Evolutionary conservation across 805 yeast genomes (phyloP).

Genomic region (Priceomyces fermenticarens): DNA sequence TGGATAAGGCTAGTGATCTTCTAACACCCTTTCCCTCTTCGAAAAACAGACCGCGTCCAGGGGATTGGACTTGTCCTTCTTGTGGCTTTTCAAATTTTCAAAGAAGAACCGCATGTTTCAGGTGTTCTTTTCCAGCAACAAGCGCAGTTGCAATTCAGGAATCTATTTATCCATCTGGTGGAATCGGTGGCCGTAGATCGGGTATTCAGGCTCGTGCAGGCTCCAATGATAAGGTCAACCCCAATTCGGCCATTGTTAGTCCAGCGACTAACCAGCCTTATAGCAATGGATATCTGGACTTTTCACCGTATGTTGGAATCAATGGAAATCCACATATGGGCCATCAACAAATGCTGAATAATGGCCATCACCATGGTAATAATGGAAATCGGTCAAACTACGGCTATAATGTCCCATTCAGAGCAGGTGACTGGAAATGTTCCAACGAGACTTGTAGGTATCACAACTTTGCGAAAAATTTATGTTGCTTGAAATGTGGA

Average conservation of each 20-base stretch:
- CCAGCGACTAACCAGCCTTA: constrained; percentile 5
- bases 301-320: constrained; percentile 1
- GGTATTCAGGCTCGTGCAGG: background rate
- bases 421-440: constrained; percentile 98
- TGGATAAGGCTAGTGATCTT: constrained; percentile 80
- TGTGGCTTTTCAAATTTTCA: constrained; percentile 96
- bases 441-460: constrained; percentile 72
- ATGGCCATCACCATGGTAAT: constrained; percentile 11
- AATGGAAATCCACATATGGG: constrained; percentile 3
- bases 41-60: constrained; percentile 87
- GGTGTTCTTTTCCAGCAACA: constrained; percentile 86
- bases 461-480: constrained; percentile 90
- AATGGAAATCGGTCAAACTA: constrained; percentile 14
- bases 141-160: constrained; percentile 70
- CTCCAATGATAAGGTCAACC: constrained; percentile 7
- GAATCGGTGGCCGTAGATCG: constrained; percentile 7
- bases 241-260: constrained; percentile 1
- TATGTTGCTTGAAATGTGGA: constrained; percentile 85
- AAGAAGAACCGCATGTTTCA: constrained; percentile 88
- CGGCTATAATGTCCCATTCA: constrained; percentile 72
- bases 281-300: constrained; percentile 5
- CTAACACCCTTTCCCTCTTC: constrained; percentile 83
- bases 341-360: constrained; percentile 9
- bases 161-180: constrained; percentile 39
- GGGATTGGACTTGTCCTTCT: constrained; percentile 97